These are phyloP conservation scores for Jacaranda mimosifolia DNA, from an alignment of 257 asterid genomes.

Conservation along the genomic window DNA sequence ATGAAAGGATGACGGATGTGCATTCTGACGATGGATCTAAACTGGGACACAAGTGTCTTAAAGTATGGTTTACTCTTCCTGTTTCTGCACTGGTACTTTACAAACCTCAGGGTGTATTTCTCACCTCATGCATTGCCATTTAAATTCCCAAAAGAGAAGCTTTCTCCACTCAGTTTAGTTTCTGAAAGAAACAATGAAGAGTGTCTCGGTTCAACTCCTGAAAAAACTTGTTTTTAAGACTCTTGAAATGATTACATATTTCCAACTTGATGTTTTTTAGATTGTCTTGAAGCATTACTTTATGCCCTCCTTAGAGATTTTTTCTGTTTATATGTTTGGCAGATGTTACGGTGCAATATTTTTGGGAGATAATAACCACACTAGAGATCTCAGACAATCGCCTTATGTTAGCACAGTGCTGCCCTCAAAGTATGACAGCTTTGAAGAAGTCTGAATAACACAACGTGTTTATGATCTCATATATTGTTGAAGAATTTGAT, in stretches of 20 bases:
- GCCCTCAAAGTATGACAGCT: background rate
- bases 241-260: background rate
- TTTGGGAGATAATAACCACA: background rate
- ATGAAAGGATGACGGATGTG: background rate
- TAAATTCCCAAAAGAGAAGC: background rate
- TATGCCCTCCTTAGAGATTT: background rate
- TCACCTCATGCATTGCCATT: background rate
- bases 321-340: background rate
- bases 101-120: background rate
- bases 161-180: background rate
- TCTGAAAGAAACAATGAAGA: background rate
- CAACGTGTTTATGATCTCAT: background rate
- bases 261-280: conserved; percentile 4
- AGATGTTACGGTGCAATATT: background rate
- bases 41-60: background rate
- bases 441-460: background rate
- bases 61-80: background rate
- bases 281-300: background rate
- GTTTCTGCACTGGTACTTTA: background rate
- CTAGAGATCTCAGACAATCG: background rate
- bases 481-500: too few species aligned
- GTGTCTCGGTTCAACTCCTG: background rate
- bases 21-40: background rate
- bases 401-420: background rate
- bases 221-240: background rate